Conservation (phyloP, 768 basidiomycete genomes). For the Calocybe indica region DNA sequence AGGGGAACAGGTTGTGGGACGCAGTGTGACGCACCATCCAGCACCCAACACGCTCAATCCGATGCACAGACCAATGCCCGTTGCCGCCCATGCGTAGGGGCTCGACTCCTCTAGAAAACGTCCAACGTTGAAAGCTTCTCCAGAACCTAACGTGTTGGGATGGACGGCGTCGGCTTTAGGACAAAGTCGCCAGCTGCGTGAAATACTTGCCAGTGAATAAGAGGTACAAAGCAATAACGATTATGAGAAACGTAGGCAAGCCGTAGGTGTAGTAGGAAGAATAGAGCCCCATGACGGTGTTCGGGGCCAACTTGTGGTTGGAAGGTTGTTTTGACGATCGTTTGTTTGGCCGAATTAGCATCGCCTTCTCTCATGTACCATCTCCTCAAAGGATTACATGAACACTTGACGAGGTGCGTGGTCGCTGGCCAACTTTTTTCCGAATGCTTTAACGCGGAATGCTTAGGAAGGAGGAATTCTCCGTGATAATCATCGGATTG, state of each 20-base stretch:
- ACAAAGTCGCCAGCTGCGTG: background rate
- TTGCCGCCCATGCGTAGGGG: conserved; percentile 89
- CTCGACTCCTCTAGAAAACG: conserved; percentile 91
- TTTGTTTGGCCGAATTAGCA: conserved; percentile 13
- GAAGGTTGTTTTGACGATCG: conserved; percentile 17
- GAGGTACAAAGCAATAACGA: conserved; percentile 76
- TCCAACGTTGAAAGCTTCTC: conserved; percentile 91
- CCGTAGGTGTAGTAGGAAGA: conserved; percentile 61
- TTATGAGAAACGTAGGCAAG: conserved; percentile 56
- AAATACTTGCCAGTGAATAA: conserved; percentile 76
- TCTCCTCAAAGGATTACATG: conserved; percentile 86
- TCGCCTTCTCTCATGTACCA: conserved; percentile 69
- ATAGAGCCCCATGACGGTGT: conserved; percentile 37
- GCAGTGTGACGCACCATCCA: conserved; percentile 66
- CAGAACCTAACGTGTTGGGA: conserved; percentile 48
- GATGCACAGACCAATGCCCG: conserved; percentile 89
- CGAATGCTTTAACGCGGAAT: background rate
- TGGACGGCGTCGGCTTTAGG: background rate
- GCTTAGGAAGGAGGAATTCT: conserved; percentile 80
- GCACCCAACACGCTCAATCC: conserved; percentile 93
- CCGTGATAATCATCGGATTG: conserved; percentile 89
- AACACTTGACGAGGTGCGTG: conserved; percentile 75
- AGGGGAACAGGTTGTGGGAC: no score
- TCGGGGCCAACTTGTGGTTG: conserved; percentile 8
- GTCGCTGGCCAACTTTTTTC: background rate